Base-by-base conservation (phyloP, 192 early-diverging fungal species). In the Coemansia erecta region DNA sequence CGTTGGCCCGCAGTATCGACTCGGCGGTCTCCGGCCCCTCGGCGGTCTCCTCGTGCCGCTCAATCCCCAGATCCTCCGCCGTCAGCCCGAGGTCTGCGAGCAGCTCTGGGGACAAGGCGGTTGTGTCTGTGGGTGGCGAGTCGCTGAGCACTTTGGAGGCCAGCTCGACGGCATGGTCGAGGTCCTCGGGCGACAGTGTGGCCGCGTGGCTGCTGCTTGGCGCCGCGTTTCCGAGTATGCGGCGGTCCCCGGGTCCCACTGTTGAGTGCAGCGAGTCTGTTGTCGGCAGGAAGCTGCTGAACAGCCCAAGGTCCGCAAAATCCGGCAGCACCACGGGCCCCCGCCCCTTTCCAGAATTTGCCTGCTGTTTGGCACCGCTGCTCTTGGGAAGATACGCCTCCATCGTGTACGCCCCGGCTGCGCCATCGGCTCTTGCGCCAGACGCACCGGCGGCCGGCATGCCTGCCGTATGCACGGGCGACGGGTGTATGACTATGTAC, bases 401-500 rank as follows among this genome's bases (percentile, higher is more conserved):
- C 51, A 79, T 46, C 3, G 65, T 66, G 10, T 57, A 56, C 0
- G 62, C 8, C 50, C 51, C 56, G 3, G 39, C 56, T 1, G 48
- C 23, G 19, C 22, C 50, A 26, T 53, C 47, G 1, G 19, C 21
- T 0, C 12, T 41, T 21, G 37, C 22, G 23, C 18, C 26, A 15
- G 48, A 11, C 9, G 48, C 13, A 14, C 28, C 11, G 5, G 48
- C 2, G 14, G 24, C 24, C 24, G n/a, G 22, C 22, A 7, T 10
- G 11, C 6, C 22, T 18, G 48, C 18, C 12, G 54, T 15, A 3
- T 23, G 9, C 3, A 19, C 42, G 2, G 54, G 11, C 8, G 61
- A 64, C 37, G 76, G 76, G 21, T 79, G 76, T 22, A 79, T 61
- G 26, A 69, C 63, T 14, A 79, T 62, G 56, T 72, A 79, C 31